A percentile compares a stretch with the other conserved stretches of the same genome.
Evolutionary conservation across 148 eudicot species (phyloP).

Genomic region (Heliosperma pusillum): DNA sequence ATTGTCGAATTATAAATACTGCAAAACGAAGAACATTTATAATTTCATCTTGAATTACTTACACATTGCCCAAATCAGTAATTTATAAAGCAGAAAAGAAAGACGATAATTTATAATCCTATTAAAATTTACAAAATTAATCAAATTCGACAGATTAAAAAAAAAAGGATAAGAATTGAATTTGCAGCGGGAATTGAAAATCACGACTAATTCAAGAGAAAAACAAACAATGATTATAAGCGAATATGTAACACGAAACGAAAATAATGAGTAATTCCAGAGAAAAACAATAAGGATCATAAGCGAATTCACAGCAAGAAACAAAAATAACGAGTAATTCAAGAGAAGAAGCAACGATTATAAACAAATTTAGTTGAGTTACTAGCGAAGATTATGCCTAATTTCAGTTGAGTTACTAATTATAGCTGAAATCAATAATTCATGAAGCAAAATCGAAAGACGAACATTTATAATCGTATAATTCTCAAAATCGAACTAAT

Average conservation of each 20-base stretch:
- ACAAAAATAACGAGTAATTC: not conserved
- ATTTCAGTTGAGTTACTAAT: no score
- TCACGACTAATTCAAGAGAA: not conserved
- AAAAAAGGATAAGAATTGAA: not conserved
- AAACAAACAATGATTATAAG: not conserved
- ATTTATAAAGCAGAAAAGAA: not conserved
- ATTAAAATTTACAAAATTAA: not conserved
- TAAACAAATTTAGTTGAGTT: no score
- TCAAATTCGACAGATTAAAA: not conserved
- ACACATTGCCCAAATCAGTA: not conserved
- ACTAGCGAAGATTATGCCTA: no score
- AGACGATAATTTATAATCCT: not conserved
- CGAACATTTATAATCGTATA: no score
- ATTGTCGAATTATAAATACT: not conserved
- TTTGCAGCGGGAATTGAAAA: not conserved
- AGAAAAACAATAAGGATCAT: not conserved
- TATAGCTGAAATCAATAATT: no score
- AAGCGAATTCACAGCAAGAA: not conserved
- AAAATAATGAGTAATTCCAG: not conserved
- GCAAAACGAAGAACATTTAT: not conserved
- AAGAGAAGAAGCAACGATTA: no score
- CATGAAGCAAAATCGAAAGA: not conserved
- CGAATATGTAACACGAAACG: not conserved
- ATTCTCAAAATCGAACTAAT: no score
- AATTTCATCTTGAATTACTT: not conserved